These are phyloP conservation scores for Hyaloscypha hepaticicola DNA, from an alignment of 495 filamentous ascomycete genomes.

Conservation along the genomic window DNA sequence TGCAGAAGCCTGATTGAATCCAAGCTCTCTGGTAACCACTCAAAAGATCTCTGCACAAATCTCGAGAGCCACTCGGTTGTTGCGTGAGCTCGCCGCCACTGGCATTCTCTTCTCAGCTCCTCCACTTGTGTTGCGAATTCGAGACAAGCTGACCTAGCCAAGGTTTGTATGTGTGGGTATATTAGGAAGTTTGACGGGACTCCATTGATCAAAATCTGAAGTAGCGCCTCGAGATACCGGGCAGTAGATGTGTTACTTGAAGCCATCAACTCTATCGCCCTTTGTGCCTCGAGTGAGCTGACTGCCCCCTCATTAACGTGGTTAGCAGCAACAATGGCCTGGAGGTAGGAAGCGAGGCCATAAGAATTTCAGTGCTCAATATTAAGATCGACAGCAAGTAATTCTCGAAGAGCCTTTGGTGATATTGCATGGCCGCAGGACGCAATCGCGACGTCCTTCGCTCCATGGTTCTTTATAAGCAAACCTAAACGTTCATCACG, in stretches of 20 bases:
- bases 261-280: slow-evolving; percentile 4
- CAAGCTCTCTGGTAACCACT: not conserved
- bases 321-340: slow-evolving; percentile 1
- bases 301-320: slow-evolving; percentile 7
- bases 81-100: not conserved
- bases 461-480: slow-evolving; percentile 2
- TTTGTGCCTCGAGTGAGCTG: not conserved
- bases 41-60: not conserved
- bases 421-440: slow-evolving; percentile 16
- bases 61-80: not conserved
- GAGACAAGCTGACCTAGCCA: not conserved
- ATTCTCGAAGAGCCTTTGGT: not conserved
- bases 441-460: slow-evolving; percentile 16
- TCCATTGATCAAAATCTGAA: slow-evolving; percentile 3
- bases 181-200: slow-evolving; percentile 6
- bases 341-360: not conserved
- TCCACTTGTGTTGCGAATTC: not conserved
- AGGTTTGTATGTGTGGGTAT: not conserved
- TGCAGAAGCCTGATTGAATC: not conserved
- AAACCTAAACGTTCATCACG: slow-evolving; percentile 2
- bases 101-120: not conserved
- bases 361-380: not conserved
- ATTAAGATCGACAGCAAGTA: not conserved
- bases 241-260: not conserved
- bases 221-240: not conserved